Conservation (phyloP, 805 yeast genomes). For the Candida boleticola region DNA sequence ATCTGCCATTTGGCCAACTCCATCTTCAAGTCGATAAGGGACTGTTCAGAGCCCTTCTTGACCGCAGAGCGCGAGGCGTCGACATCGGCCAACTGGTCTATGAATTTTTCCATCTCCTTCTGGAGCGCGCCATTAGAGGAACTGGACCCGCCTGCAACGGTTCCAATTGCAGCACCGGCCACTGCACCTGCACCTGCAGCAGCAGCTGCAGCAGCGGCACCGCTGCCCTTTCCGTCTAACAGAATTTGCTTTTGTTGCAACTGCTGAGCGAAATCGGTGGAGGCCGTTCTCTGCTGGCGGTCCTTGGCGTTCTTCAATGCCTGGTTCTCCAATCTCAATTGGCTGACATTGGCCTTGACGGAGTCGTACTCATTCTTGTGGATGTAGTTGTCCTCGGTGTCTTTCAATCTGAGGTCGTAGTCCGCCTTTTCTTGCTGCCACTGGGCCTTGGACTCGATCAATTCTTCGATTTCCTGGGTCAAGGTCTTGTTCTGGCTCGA, state of each 20-base stretch:
- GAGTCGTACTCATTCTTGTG: constrained; percentile 22
- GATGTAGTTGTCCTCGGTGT: background rate
- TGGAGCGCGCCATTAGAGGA: background rate
- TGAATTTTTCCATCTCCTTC: constrained; percentile 11
- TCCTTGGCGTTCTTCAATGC: constrained; percentile 27
- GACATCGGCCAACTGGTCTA: constrained; percentile 28
- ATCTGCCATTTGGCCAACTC: constrained; percentile 49
- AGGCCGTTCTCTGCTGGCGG: background rate
- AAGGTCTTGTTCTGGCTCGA: constrained; percentile 19
- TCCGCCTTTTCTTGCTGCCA: constrained; percentile 7
- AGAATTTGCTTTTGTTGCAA: background rate
- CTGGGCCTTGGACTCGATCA: constrained; percentile 15
- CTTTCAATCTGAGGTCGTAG: background rate
- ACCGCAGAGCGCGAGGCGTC: constrained; percentile 13
- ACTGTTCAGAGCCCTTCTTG: constrained; percentile 9
- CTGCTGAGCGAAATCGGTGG: constrained; percentile 1
- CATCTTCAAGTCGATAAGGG: constrained; percentile 14
- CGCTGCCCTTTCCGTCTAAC: background rate
- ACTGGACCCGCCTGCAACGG: background rate
- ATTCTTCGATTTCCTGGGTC: constrained; percentile 16
- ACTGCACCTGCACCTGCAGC: background rate
- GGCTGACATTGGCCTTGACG: constrained; percentile 29
- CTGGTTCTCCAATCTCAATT: constrained; percentile 37
- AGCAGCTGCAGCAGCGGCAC: background rate
- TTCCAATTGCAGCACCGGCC: background rate